Conservation (phyloP, 208 protist genomes). For the Angomonas desouzai region DNA sequence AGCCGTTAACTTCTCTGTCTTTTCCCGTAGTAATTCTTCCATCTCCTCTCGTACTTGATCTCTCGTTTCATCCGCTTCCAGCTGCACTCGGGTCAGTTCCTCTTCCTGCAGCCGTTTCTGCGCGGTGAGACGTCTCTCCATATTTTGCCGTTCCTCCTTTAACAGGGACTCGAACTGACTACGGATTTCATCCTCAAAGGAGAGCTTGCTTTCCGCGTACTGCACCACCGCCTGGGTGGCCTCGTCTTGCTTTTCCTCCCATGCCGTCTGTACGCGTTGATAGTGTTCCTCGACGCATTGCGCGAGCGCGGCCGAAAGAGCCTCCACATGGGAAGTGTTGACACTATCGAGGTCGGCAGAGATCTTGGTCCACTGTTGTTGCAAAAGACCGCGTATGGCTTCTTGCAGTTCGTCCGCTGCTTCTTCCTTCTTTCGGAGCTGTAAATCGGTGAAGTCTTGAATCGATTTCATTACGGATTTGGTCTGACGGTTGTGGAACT, state of each 20-base stretch:
- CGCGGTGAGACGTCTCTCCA: background rate
- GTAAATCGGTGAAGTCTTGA: background rate
- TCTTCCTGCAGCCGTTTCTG: slow-evolving; percentile 1
- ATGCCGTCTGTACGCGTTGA: background rate
- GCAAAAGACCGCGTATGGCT: background rate
- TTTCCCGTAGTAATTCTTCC: slow-evolving; percentile 1
- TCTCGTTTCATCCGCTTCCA: background rate
- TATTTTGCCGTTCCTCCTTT: background rate
- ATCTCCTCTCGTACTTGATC: background rate
- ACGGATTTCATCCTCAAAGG: slow-evolving; percentile 1
- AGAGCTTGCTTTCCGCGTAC: slow-evolving; percentile 7
- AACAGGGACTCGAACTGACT: slow-evolving; percentile 1
- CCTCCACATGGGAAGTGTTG: background rate
- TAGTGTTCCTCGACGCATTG: background rate
- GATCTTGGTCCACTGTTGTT: background rate
- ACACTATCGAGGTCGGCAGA: background rate
- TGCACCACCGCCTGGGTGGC: background rate
- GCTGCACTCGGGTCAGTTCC: background rate
- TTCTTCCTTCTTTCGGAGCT: background rate
- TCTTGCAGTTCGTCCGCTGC: background rate
- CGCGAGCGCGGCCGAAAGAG: background rate
- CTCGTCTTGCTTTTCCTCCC: slow-evolving; percentile 5
- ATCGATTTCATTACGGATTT: background rate
- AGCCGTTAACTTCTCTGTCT: background rate
- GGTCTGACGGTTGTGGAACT: background rate